Percentiles rank a stretch among this genome's conserved stretches.
phyloP scores from a whole-genome alignment of 805 yeast species.

The Yarrowia bubula region DNA sequence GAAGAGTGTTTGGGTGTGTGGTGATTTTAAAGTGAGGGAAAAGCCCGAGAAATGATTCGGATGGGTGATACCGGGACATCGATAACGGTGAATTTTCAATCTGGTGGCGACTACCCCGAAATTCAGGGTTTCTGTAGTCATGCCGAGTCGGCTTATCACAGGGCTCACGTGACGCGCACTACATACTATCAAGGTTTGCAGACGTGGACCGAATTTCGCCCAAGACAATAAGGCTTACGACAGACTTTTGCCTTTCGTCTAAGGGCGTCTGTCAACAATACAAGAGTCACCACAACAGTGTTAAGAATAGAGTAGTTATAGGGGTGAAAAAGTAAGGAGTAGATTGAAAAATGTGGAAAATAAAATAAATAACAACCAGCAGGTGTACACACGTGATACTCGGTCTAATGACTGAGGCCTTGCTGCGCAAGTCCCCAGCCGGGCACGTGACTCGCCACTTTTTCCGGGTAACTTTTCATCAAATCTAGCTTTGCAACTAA shows the following conservation, averaged over 20 bases:
- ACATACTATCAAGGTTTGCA: constrained; percentile 23
- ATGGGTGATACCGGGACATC: not conserved
- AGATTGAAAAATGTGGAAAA: no score
- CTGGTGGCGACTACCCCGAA: not conserved
- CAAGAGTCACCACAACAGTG: not conserved
- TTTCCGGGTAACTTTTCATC: constrained; percentile 26
- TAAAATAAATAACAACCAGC: no score
- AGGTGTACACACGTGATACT: no score
- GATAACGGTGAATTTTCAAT: not conserved
- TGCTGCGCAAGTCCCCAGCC: no score
- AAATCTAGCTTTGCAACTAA: constrained; percentile 22
- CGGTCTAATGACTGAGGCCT: no score
- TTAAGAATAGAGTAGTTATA: constrained; percentile 2
- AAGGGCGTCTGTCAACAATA: not conserved
- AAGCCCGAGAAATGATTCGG: not conserved
- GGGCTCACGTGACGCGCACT: constrained; percentile 12
- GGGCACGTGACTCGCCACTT: constrained; percentile 27
- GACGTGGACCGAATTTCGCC: constrained; percentile 8
- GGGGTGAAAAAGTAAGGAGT: no score
- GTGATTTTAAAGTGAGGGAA: not conserved
- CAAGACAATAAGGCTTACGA: constrained; percentile 5
- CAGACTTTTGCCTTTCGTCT: not conserved
- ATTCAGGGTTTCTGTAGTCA: not conserved
- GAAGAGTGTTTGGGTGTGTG: not conserved
- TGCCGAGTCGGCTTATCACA: constrained; percentile 26